phyloP scores from a whole-genome alignment of 2,329 filamentous ascomycete genomes.

The Xylariaceae sp. region DNA sequence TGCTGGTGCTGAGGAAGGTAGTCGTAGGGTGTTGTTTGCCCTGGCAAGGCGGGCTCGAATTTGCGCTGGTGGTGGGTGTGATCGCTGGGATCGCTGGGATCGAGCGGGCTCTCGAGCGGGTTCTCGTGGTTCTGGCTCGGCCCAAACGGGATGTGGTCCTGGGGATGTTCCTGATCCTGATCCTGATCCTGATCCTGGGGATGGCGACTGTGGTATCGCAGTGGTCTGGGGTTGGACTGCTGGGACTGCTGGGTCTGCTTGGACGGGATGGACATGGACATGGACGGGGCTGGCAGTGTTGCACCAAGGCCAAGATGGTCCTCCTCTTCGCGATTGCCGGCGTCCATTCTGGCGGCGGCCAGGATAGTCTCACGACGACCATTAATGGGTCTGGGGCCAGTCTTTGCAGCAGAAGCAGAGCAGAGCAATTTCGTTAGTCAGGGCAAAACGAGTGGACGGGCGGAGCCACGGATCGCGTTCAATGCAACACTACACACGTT shows the following conservation, averaged over 20 bases:
- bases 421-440: conserved; percentile 18
- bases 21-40: conserved; percentile 8
- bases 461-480: conserved; percentile 21
- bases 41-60: conserved; percentile 14
- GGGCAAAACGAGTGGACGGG: conserved; percentile 21
- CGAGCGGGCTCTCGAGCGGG: background rate
- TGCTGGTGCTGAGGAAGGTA: conserved; percentile 6
- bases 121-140: conserved; percentile 13
- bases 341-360: conserved; percentile 42
- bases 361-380: conserved; percentile 35
- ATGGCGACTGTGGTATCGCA: conserved; percentile 29
- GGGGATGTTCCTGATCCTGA: too few species aligned
- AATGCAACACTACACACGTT: conserved; percentile 21
- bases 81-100: background rate
- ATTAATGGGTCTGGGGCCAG: conserved; percentile 18
- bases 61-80: conserved; percentile 17
- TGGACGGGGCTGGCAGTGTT: conserved; percentile 31
- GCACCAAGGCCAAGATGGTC: conserved; percentile 32
- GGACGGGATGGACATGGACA: too few species aligned
- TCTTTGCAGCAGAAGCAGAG: background rate
- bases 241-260: too few species aligned
- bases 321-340: conserved; percentile 41
- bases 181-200: conserved; percentile 20
- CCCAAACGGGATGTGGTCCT: conserved; percentile 17
- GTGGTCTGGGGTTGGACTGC: conserved; percentile 23